Conservation (phyloP, 371 early-diverging fungal genomes). For the Mucor piriformis region DNA sequence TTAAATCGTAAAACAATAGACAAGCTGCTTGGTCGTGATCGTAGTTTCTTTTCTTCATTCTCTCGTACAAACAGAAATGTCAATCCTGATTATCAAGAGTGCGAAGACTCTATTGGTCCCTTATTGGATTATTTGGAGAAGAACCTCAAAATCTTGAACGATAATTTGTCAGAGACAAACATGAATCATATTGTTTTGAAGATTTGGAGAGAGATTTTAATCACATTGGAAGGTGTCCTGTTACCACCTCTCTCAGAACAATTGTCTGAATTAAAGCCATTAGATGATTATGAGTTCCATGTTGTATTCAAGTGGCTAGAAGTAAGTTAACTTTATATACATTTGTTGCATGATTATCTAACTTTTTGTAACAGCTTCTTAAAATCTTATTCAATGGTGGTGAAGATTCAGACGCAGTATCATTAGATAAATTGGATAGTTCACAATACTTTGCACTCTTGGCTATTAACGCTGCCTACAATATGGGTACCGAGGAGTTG, state of each 20-base stretch:
- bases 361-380: constrained; percentile 59
- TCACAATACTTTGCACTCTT: constrained; percentile 73
- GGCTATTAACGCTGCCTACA: constrained; percentile 65
- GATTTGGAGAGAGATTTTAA: constrained; percentile 88
- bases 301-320: constrained; percentile 78
- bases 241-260: constrained; percentile 82
- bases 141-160: constrained; percentile 79
- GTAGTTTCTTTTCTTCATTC: constrained; percentile 48
- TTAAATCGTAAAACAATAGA: constrained; percentile 47
- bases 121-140: constrained; percentile 88
- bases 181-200: constrained; percentile 80
- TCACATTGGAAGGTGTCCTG: constrained; percentile 70
- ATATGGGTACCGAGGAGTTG: constrained; percentile 59
- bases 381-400: constrained; percentile 89
- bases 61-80: constrained; percentile 35
- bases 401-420: constrained; percentile 80
- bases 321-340: constrained; percentile 32
- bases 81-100: constrained; percentile 64
- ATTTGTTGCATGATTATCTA: background rate
- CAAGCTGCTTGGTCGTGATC: constrained; percentile 45
- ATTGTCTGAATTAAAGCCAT: constrained; percentile 59
- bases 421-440: constrained; percentile 73
- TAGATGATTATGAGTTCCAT: constrained; percentile 71
- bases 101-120: constrained; percentile 74
- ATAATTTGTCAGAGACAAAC: constrained; percentile 75